A percentile compares a stretch with the other conserved stretches of the same genome.
Conservation (phyloP, 2,329 filamentous ascomycete genomes). For the Diaporthe eres region DNA sequence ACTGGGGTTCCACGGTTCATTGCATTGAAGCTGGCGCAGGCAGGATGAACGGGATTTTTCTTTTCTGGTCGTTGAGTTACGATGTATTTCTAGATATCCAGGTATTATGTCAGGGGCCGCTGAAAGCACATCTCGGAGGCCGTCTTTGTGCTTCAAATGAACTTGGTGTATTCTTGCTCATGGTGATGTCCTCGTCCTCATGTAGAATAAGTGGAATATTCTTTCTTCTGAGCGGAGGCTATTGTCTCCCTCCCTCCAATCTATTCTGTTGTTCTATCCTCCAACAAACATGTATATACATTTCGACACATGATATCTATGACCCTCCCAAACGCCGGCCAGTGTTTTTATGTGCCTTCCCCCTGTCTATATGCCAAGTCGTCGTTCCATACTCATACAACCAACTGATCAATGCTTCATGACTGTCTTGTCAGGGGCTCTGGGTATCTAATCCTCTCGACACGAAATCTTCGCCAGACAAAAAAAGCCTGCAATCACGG, state of each 20-base stretch:
- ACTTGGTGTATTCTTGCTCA: not conserved
- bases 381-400: slow-evolving; percentile 40
- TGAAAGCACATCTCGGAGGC: slow-evolving; percentile 13
- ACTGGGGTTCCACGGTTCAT: slow-evolving; percentile 28
- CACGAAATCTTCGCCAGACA: slow-evolving; percentile 13
- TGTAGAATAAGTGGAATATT: not conserved
- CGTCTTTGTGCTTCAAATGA: not conserved
- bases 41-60: slow-evolving; percentile 34
- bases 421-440: slow-evolving; percentile 25
- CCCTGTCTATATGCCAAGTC: slow-evolving; percentile 40
- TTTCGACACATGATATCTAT: slow-evolving; percentile 34
- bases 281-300: slow-evolving; percentile 25
- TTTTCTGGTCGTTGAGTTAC: slow-evolving; percentile 15
- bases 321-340: slow-evolving; percentile 37
- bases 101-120: slow-evolving; percentile 23
- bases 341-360: slow-evolving; percentile 26
- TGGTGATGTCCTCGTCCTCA: not conserved
- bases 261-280: slow-evolving; percentile 11
- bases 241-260: not conserved
- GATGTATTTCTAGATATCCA: slow-evolving; percentile 39
- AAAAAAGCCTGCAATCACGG: slow-evolving; percentile 4
- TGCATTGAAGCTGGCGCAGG: slow-evolving; percentile 40
- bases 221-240: slow-evolving; percentile 21
- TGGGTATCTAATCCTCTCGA: slow-evolving; percentile 40
- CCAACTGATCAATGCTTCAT: slow-evolving; percentile 22